Base-by-base conservation (phyloP, 2,329 filamentous ascomycete species). In the Trichothecium roseum region DNA sequence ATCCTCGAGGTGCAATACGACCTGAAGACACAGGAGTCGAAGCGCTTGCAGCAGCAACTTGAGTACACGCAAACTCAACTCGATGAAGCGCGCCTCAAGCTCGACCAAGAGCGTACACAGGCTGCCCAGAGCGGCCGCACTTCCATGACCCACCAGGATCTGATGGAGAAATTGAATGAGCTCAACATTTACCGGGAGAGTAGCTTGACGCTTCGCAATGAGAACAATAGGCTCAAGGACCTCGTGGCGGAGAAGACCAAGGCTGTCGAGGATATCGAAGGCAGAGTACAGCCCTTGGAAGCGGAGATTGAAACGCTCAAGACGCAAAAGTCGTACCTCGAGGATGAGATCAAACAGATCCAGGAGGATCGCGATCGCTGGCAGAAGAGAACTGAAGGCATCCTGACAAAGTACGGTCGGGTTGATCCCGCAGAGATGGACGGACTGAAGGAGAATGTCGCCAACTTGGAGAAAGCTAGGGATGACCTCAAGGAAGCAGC, bases 1-100 rank as follows among this genome's bases (percentile, higher is more conserved):
- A 96, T 98, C 45, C 73, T 95, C 8, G 89, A 98, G 48, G 85
- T 95, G n/a, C 89, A 96, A 51, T 84, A 87, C 49, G 88, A 95
- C 47, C 69, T 96, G 30, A 88, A 89, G 49, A 71, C 79, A 1
- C 85, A 94, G 48, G 91, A 98, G 59, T 72, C 78, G 36, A 94
- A 93, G 59, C 78, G 91, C 36, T 62, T 95, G 29, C 84, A 89
- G 50, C 86, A 95, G 49, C 87, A 96, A 52, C 72, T 95, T 17
- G 82, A 94, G 34, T 88, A 94, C 53, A 72, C 81, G 8, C 85
- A 91, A 49, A 76, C 76, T 16, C 86, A 96, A 54, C 77, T 98
- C 7, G 91, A 98, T 42, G 87, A 95, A 46, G 74, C 82, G 6
- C 78, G 84, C 24, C 69, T 95, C 44, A 94, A 93, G 60, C 76